phyloP scores from a whole-genome alignment of 495 filamentous ascomycete genomes.

The Chaetomium cochliodes region DNA sequence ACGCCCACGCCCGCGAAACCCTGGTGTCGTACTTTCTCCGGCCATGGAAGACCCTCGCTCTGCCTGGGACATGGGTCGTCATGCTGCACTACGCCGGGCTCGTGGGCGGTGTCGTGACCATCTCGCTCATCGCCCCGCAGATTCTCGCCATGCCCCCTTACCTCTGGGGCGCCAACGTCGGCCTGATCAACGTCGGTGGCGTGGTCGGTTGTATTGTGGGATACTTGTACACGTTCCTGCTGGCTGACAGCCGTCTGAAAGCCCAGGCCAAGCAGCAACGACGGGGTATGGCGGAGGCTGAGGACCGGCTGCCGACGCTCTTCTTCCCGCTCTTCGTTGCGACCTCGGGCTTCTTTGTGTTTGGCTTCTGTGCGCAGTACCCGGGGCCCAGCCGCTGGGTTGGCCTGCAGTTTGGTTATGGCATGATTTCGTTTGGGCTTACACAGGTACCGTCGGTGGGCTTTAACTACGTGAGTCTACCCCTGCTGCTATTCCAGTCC shows the following conservation, averaged over 20 bases:
- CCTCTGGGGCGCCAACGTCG: conserved; percentile 6
- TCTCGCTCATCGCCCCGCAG: conserved; percentile 13
- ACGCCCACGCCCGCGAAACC: not conserved
- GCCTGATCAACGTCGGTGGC: conserved; percentile 13
- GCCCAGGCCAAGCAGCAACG: conserved; percentile 3
- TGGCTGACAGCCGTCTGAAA: conserved; percentile 4
- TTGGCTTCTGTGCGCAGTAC: conserved; percentile 10
- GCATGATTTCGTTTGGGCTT: conserved; percentile 2
- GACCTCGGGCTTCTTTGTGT: conserved; percentile 5
- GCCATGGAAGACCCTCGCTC: conserved; percentile 5
- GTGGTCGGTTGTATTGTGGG: not conserved
- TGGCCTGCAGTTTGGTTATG: conserved; percentile 1
- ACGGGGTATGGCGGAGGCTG: conserved; percentile 7
- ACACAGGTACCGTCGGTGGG: conserved; percentile 11
- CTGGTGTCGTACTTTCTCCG: not conserved
- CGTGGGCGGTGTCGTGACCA: conserved; percentile 9
- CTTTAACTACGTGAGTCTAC: conserved; percentile 13
- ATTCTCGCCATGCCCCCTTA: conserved; percentile 5
- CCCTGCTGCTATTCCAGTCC: not conserved
- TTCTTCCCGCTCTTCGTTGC: conserved; percentile 8
- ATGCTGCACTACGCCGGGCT: conserved; percentile 15
- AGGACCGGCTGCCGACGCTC: conserved; percentile 5
- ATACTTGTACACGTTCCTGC: conserved; percentile 8
- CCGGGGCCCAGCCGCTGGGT: conserved; percentile 4
- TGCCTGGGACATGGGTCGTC: conserved; percentile 9